Percentiles rank a stretch among this genome's conserved stretches.
Evolutionary conservation across 345 rosid species (phyloP).

Genomic region (Noccaea bulbosa): DNA sequence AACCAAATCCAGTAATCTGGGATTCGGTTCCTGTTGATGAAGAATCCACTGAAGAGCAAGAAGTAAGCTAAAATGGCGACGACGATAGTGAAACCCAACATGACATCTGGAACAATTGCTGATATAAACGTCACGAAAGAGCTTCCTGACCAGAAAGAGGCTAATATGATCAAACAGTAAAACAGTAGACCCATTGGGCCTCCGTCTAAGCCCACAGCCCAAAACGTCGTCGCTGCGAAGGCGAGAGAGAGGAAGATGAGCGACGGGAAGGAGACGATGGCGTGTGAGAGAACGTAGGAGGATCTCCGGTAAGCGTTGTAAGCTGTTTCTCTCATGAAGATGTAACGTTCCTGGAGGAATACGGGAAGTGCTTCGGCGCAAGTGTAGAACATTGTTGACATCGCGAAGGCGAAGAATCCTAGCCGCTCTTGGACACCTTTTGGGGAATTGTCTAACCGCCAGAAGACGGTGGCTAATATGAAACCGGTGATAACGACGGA

Average conservation of each 20-base stretch:
- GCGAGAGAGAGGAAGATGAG: conserved; percentile 69
- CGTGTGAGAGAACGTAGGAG: conserved; percentile 85
- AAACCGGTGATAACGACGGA: conserved; percentile 88
- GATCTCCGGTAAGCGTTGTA: conserved; percentile 85
- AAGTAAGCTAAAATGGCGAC: conserved; percentile 91
- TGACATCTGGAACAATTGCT: conserved; percentile 89
- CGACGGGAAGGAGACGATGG: conserved; percentile 60
- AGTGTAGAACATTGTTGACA: conserved; percentile 97
- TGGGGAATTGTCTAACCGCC: conserved; percentile 86
- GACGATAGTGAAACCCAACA: conserved; percentile 91
- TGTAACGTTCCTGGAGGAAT: conserved; percentile 91
- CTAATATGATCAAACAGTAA: conserved; percentile 69
- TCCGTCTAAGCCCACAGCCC: conserved; percentile 92
- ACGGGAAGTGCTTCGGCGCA: conserved; percentile 95
- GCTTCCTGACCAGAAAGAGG: conserved; percentile 92
- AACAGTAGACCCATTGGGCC: conserved; percentile 76
- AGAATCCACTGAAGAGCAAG: conserved; percentile 93
- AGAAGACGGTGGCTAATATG: conserved; percentile 85
- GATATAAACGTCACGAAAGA: conserved; percentile 94
- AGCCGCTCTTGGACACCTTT: conserved; percentile 85
- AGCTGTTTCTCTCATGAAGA: conserved; percentile 97
- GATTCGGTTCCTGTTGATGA: conserved; percentile 83
- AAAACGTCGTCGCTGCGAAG: conserved; percentile 73
- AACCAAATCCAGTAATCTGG: conserved; percentile 96
- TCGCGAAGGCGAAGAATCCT: conserved; percentile 94